Percentiles rank a stretch among this genome's conserved stretches.
Evolutionary conservation across 257 asterid species (phyloP).

Genomic region (Vinca minor): DNA sequence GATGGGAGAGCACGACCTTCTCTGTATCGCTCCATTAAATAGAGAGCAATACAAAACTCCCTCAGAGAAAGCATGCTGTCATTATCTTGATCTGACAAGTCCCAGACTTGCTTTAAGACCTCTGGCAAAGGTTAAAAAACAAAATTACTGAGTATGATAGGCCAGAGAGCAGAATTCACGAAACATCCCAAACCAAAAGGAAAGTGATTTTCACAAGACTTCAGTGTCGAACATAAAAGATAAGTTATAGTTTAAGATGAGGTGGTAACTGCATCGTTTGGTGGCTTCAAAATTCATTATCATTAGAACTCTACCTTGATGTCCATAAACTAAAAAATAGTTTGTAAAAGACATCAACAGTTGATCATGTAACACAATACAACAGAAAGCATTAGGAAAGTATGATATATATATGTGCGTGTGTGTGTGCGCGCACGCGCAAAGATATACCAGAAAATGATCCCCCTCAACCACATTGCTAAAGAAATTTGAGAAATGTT

Average conservation of each 20-base stretch:
- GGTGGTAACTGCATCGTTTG: background rate
- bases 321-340: background rate
- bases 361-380: background rate
- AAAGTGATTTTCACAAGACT: conserved; percentile 1
- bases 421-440: no score
- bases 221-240: background rate
- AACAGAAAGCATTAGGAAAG: background rate
- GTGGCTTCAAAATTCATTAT: background rate
- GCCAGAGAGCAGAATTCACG: background rate
- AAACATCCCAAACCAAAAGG: background rate
- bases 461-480: background rate
- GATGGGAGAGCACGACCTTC: conserved; percentile 76
- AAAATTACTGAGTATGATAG: conserved; percentile 18
- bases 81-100: conserved; percentile 86
- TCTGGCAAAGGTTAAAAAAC: conserved; percentile 48
- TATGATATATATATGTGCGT: no score
- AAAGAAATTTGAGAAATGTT: background rate
- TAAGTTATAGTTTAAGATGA: background rate
- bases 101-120: conserved; percentile 97
- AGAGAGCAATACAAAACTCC: conserved; percentile 87
- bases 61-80: conserved; percentile 96
- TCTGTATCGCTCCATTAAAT: conserved; percentile 88
- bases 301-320: background rate
- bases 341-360: background rate
- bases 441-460: background rate